phyloP scores from a whole-genome alignment of 352 stramenopile genomes.

The Globisporangium cystogenes region DNA sequence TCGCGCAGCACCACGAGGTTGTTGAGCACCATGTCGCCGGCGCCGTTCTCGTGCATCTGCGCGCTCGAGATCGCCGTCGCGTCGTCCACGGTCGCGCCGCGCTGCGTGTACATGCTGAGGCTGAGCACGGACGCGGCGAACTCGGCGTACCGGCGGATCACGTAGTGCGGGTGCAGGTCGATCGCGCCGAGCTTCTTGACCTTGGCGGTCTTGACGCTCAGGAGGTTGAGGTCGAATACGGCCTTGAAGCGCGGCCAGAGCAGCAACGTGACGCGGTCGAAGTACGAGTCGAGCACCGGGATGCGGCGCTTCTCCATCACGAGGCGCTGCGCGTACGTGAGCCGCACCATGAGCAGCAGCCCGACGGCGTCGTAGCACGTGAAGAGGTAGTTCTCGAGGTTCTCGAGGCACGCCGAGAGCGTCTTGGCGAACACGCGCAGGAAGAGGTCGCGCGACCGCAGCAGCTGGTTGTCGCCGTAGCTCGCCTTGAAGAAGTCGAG shows the following conservation, averaged over 20 bases:
- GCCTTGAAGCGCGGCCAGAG: conserved; percentile 97
- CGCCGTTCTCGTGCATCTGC: conserved; percentile 78
- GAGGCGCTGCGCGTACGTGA: conserved; percentile 86
- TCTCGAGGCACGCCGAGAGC: conserved; percentile 94
- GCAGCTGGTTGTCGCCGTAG: conserved; percentile 56
- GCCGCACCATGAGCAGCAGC: conserved; percentile 98
- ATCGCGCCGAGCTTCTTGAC: conserved; percentile 90
- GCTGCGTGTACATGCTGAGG: conserved; percentile 78
- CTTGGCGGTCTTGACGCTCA: conserved; percentile 87
- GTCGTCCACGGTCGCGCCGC: conserved; percentile 21
- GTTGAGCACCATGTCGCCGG: conserved; percentile 92
- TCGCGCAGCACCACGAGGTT: conserved; percentile 85
- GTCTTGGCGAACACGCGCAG: conserved; percentile 95
- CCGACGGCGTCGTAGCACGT: conserved; percentile 96
- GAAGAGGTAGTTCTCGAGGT: conserved; percentile 98
- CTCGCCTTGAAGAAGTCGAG: conserved; percentile 91
- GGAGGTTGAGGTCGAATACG: conserved; percentile 95
- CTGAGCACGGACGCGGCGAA: conserved; percentile 95
- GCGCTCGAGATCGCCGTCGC: conserved; percentile 38
- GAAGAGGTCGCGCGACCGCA: conserved; percentile 89
- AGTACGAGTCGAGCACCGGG: conserved; percentile 94
- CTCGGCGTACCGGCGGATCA: conserved; percentile 95
- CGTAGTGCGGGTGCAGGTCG: conserved; percentile 96
- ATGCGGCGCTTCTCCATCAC: conserved; percentile 85
- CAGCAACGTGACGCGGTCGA: conserved; percentile 94